Conservation (phyloP, 2,329 filamentous ascomycete genomes). For the Aspergillus sp. region DNA sequence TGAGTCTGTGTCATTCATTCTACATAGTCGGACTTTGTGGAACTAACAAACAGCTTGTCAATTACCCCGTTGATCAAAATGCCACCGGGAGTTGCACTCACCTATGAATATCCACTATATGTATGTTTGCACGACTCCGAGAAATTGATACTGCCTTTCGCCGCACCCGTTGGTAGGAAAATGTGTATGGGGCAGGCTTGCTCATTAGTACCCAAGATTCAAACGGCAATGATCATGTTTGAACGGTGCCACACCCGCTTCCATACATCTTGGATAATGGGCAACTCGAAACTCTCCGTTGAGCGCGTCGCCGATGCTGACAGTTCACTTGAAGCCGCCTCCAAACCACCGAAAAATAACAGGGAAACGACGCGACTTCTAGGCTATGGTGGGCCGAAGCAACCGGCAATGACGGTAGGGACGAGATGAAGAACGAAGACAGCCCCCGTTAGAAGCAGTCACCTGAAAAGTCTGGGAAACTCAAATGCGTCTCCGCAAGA, state of each 20-base stretch:
- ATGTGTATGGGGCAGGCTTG: not conserved
- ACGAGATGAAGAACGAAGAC: not conserved
- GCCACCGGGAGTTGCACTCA: not conserved
- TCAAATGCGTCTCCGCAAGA: conserved; percentile 18
- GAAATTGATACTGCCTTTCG: not conserved
- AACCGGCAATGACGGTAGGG: not conserved
- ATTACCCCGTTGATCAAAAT: not conserved
- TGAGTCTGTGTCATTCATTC: too few relatives aligned
- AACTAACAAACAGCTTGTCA: not conserved
- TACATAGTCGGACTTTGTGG: not conserved
- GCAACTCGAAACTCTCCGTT: not conserved
- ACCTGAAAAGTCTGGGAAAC: conserved; percentile 21
- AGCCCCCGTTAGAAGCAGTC: conserved; percentile 15
- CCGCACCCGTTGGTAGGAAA: not conserved
- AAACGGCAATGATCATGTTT: not conserved
- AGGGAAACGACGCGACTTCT: not conserved
- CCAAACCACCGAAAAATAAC: not conserved
- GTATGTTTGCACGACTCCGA: not conserved
- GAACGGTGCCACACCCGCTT: not conserved
- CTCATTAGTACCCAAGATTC: not conserved
- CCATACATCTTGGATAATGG: not conserved
- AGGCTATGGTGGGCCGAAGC: not conserved
- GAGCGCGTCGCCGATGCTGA: not conserved
- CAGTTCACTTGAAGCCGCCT: not conserved
- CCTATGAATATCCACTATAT: not conserved